Percentiles rank a stretch among this genome's conserved stretches.
Evolutionary conservation across 1,284 basidiomycete genomes (phyloP).

Genomic region (Tetrapyrgos nigripes): DNA sequence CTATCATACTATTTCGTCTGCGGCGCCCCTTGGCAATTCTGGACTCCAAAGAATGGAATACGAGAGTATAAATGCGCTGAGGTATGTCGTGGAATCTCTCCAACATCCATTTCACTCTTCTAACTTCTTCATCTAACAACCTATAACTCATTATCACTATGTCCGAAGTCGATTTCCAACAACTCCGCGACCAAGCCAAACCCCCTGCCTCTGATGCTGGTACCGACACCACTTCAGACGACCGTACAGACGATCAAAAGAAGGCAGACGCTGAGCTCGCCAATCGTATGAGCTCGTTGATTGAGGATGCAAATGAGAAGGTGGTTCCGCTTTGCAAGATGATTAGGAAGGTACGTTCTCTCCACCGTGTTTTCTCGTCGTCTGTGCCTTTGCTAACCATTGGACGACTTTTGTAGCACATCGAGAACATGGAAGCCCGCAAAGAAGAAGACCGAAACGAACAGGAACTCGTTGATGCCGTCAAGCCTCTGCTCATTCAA

Average conservation of each 20-base stretch:
- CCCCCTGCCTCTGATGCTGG: neutral
- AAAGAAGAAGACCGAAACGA: conserved; percentile 45
- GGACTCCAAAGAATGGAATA: too few species aligned
- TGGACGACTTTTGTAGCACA: conserved; percentile 33
- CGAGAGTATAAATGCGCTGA: too few species aligned
- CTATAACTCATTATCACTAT: neutral
- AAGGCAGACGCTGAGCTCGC: conserved; percentile 36
- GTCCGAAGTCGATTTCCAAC: conserved; percentile 14
- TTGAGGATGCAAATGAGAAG: conserved; percentile 39
- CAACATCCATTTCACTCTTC: too few species aligned
- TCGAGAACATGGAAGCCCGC: conserved; percentile 38
- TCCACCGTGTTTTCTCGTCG: too few species aligned
- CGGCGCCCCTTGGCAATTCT: neutral
- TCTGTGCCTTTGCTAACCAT: neutral
- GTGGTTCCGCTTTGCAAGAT: conserved; percentile 37
- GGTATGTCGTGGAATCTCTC: too few species aligned
- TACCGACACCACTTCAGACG: conserved; percentile 17
- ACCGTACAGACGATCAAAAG: conserved; percentile 26
- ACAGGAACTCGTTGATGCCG: conserved; percentile 36
- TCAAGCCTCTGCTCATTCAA: conserved; percentile 36
- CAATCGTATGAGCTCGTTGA: conserved; percentile 34
- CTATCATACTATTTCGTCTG: neutral
- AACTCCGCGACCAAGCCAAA: conserved; percentile 6
- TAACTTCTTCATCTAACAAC: too few species aligned
- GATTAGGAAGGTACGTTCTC: conserved; percentile 38